Base-by-base conservation (phyloP, 2,329 filamentous ascomycete genomes). In the Cladosporium sp. region DNA sequence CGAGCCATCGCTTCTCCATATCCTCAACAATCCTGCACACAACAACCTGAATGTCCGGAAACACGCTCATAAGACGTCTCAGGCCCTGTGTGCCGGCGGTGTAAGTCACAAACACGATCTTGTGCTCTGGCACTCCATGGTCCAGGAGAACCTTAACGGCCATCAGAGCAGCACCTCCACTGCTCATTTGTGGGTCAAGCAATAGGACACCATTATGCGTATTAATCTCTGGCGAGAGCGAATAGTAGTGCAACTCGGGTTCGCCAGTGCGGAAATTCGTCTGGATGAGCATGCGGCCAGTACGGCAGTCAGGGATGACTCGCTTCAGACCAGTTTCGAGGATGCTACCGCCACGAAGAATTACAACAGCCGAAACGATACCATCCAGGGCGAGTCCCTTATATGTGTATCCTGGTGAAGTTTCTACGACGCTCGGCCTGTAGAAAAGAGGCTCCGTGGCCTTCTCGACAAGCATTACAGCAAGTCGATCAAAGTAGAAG, bases 141-240 rank as follows among this genome's bases (percentile, higher is more conserved):
- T 99, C 93, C 13, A 96, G 83, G 47, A 99, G 74, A n/a, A 97
- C 89, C 64, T 93, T 87, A 37, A 97, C 91, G 1, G 93, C 90
- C 93, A 99, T 99, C 52, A 99, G 73, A 4, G 82, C 83, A 11
- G 83, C 82, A 30, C 91, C 92, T 38, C 93, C 93, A 54, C 86
- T 91, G 20, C 89, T 89, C 87, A 97, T 96, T 66, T 99, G 93
- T 12, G 91, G 85, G 68, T 97, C 93, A 17, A 97, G 75, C 7
- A 99, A 75, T 54, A 99, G 75, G n/a, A 99, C 89, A 43, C 86
- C 86, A 57, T 88, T 84, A 64, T 96, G 87, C 37, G 79, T 69
- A 53, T 80, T 73, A 50, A 97, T 87, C 54, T 89, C 80, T 2
- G 80, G 75, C 0, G 89, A 87, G 3, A 99, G 75, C 57, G 88